phyloP scores from a whole-genome alignment of 257 asterid species.

The Forsythia viridissima region DNA sequence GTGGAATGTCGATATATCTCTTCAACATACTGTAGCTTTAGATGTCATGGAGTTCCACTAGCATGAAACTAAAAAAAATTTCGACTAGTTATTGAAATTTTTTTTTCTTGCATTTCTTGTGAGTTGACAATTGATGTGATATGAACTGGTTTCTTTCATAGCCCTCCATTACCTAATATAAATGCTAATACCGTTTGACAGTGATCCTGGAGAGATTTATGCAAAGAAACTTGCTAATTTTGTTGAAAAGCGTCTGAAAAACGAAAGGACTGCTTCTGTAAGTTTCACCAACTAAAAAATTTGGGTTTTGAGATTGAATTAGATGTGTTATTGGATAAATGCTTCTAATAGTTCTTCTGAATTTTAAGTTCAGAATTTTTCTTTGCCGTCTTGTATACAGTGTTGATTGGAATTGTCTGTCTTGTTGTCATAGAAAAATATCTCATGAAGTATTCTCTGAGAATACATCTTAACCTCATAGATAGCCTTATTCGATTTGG shows the following conservation, averaged over 20 bases:
- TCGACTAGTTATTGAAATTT: neutral
- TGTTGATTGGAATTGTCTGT: neutral
- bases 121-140: slow-evolving; percentile 1
- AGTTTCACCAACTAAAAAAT: slow-evolving; percentile 36
- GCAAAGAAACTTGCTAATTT: slow-evolving; percentile 88
- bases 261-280: slow-evolving; percentile 95
- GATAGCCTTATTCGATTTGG: neutral
- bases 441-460: neutral
- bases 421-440: neutral
- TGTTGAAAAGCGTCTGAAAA: slow-evolving; percentile 94
- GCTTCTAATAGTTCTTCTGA: slow-evolving; percentile 10
- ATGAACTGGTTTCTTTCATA: slow-evolving; percentile 13
- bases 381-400: neutral
- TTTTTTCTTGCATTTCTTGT: slow-evolving; percentile 7
- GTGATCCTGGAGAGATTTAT: slow-evolving; percentile 92
- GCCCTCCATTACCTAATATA: slow-evolving; percentile 9
- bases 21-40: slow-evolving; percentile 1
- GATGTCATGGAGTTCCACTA: slow-evolving; percentile 12
- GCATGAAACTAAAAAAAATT: slow-evolving; percentile 4
- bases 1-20: neutral
- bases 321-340: neutral
- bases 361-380: slow-evolving; percentile 14
- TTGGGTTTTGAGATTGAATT: neutral
- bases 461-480: neutral
- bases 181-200: slow-evolving; percentile 33